Evolutionary conservation across 257 asterid species (phyloP).

Genomic region (Forsythia suspensa): DNA sequence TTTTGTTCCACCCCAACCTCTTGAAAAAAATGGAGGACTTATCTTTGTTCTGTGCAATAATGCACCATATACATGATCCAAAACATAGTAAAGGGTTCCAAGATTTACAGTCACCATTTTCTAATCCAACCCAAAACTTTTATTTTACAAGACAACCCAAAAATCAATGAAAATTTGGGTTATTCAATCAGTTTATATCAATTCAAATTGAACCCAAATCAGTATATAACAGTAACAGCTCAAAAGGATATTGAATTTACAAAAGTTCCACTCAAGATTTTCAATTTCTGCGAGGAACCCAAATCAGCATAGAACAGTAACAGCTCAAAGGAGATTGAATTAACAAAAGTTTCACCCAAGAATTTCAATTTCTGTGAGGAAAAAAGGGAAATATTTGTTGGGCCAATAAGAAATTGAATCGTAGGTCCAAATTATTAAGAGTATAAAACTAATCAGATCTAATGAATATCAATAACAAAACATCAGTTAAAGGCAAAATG

Average conservation of each 20-base stretch:
- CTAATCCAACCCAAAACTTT: slow-evolving; percentile 12
- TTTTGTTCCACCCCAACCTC: slow-evolving; percentile 97
- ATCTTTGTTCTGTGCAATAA: slow-evolving; percentile 82
- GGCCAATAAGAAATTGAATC: not conserved
- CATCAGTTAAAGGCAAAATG: not conserved
- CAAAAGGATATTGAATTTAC: slow-evolving; percentile 19
- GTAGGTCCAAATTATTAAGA: not conserved
- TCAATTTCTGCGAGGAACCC: slow-evolving; percentile 6
- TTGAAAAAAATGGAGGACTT: slow-evolving; percentile 77
- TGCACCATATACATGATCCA: slow-evolving; percentile 94
- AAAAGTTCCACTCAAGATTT: not conserved
- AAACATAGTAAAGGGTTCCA: slow-evolving; percentile 75
- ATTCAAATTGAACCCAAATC: slow-evolving; percentile 18
- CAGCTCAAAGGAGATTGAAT: slow-evolving; percentile 21
- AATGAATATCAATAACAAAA: not conserved
- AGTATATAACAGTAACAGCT: slow-evolving; percentile 5
- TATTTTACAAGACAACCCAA: not conserved
- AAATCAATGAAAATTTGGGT: not conserved
- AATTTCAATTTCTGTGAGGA: not conserved
- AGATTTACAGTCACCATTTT: slow-evolving; percentile 73
- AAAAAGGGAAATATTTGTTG: not conserved
- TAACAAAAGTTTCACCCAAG: not conserved
- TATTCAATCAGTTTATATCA: slow-evolving; percentile 10
- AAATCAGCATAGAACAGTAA: slow-evolving; percentile 8
- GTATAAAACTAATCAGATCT: slow-evolving; percentile 23